Base-by-base conservation (phyloP, 768 basidiomycete species). In the Hebeloma cylindrosporum region DNA sequence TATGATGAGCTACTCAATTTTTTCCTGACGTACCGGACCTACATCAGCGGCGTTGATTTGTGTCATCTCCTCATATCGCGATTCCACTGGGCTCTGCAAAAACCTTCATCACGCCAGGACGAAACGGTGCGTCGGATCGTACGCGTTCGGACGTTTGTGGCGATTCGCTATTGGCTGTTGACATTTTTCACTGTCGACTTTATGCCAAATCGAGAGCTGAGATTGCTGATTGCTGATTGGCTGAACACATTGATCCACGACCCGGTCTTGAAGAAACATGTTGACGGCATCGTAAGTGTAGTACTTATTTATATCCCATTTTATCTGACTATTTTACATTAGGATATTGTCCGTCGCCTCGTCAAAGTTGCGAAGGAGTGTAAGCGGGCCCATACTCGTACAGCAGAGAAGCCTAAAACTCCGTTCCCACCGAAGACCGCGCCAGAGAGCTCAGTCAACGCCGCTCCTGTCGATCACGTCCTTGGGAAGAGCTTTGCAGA, bases 121-220 rank as follows among this genome's bases (percentile, higher is more conserved):
- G 85, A 88, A 50, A 76, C 76, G 42, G 78, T 83, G 25, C 75
- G 83, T 43, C 76, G 83, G 40, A 83, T 93, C 42, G 90, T 93
- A 18, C 79, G 90, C 31, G 88, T 93, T 7, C 74, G 93, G 58
- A 94, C 93, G 8, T 93, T 92, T 60, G 87, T 91, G 23, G 90
- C 91, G 4, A 81, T 94, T 43, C 78, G 90, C 31, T 91, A 91
- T 59, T 96, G 93, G 93, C 62, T 95, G 33, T 68, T 91, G 58
- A 92, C 90, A 5, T 94, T 94, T 63, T 95, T 94, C 63, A 77
- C 76, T 38, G 85, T 89, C 51, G 93, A 96, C 61, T 95, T 94
- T 58, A 66, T 92, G 47, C 83, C 87, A 31, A 84, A 88, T 64
- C 77, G 81, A 47, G 88, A 87, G 54, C 65, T 95, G 58, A 74